phyloP scores from a whole-genome alignment of 2,329 filamentous ascomycete species.

The Leptographium wingfieldii region DNA sequence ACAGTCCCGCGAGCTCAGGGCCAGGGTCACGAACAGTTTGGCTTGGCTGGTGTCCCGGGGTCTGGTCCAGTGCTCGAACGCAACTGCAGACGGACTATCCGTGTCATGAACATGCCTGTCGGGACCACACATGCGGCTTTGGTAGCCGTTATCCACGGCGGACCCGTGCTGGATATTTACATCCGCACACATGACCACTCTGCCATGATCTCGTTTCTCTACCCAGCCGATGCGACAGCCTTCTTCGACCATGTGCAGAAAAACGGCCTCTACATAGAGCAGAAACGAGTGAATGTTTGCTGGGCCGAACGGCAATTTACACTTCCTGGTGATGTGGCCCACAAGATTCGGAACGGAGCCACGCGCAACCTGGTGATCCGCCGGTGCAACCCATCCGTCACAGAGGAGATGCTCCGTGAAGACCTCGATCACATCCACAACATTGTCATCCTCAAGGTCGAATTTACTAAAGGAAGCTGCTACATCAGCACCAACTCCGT shows the following conservation, averaged over 20 bases:
- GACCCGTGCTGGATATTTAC: conserved; percentile 56
- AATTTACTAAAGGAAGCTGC: conserved; percentile 44
- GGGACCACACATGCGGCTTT: conserved; percentile 54
- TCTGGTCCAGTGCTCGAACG: neutral
- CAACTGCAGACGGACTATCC: conserved; percentile 40
- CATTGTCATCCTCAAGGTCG: conserved; percentile 54
- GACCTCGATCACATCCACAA: conserved; percentile 78
- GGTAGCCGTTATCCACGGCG: conserved; percentile 52
- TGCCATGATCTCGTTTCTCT: conserved; percentile 58
- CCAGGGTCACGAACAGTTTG: neutral
- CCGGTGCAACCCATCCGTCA: conserved; percentile 43
- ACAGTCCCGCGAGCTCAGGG: neutral
- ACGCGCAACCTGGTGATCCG: conserved; percentile 63
- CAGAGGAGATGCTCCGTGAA: conserved; percentile 50
- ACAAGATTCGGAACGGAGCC: conserved; percentile 52
- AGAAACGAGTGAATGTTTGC: conserved; percentile 53
- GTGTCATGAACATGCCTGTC: conserved; percentile 49
- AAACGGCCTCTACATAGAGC: conserved; percentile 55
- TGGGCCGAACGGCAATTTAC: conserved; percentile 64
- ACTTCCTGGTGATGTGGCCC: conserved; percentile 47
- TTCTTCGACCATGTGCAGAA: conserved; percentile 54
- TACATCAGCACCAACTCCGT: conserved; percentile 68
- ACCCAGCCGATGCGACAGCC: conserved; percentile 45
- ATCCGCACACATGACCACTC: conserved; percentile 44
- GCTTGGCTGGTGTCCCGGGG: neutral